These are phyloP conservation scores for Mortierella alpina DNA, from an alignment of 192 early-diverging fungal genomes.

Conservation along the genomic window DNA sequence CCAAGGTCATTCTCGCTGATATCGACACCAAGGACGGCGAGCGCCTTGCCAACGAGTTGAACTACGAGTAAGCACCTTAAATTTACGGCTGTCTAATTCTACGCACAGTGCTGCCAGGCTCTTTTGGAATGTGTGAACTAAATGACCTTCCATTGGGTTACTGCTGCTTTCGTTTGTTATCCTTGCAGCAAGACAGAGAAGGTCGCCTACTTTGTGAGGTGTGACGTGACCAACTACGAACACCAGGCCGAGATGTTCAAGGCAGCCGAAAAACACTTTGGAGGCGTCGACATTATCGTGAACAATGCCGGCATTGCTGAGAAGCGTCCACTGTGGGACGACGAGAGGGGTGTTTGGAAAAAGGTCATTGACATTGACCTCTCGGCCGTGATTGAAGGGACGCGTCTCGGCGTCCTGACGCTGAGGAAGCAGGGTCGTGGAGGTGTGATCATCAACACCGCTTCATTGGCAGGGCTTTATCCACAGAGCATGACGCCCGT, in stretches of 20 bases:
- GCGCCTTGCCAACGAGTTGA: slow-evolving; percentile 30
- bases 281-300: slow-evolving; percentile 65
- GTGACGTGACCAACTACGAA: slow-evolving; percentile 58
- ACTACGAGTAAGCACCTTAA: slow-evolving; percentile 9
- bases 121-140: background rate
- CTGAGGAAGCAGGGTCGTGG: slow-evolving; percentile 58
- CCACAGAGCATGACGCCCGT: slow-evolving; percentile 66
- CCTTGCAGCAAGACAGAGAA: slow-evolving; percentile 22
- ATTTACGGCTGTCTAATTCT: background rate
- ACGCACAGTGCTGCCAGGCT: background rate
- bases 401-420: slow-evolving; percentile 70
- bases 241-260: slow-evolving; percentile 53
- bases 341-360: slow-evolving; percentile 55
- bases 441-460: slow-evolving; percentile 80
- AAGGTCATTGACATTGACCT: slow-evolving; percentile 79
- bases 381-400: slow-evolving; percentile 77
- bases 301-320: slow-evolving; percentile 71
- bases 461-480: slow-evolving; percentile 78
- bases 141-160: background rate
- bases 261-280: slow-evolving; percentile 61
- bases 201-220: slow-evolving; percentile 57
- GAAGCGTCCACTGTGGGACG: slow-evolving; percentile 49
- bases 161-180: background rate
- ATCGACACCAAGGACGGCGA: slow-evolving; percentile 54
- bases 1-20: slow-evolving; percentile 71